Evolutionary conservation across 1,284 basidiomycete genomes (phyloP), one percentile per base, ranked within the genome.

Genomic region (Apiotrichum brassicae): DNA sequence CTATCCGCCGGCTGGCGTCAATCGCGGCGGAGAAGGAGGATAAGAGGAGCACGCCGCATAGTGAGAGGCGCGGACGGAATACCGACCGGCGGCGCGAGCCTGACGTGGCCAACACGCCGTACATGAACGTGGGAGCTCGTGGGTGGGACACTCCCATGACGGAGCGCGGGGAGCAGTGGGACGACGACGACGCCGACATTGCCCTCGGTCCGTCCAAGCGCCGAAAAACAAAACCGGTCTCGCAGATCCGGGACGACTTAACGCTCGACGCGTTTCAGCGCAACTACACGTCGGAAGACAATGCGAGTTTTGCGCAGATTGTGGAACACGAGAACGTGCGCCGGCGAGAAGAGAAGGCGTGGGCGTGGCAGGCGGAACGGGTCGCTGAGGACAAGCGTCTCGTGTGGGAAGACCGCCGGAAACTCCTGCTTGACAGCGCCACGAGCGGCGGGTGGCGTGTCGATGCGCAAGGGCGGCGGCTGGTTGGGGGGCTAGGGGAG

Each of bases 241-340:
- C 43, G 3, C 40, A 50, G 6, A 38, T 75, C 58, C 47, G 75
- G 66, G 61, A 55, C 62, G 72, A 60, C 58, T 57, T 92, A 59
- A 82, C 78, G 38, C 77, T 95, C 18, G 89, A 95, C 68, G 75
- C 77, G 14, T 97, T 95, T 67, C 92, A 95, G 67, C 82, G 88
- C 4, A 80, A 80, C 39, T 94, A 89, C 68, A 97, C 93, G 1
- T 93, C 89, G 0, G 90, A 95, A 68, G 92, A 97, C 70, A 97
- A 97, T 69, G 84, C 91, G 4, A 92, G 87, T 51, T 97, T 97
- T 68, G 87, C 87, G 12, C 79, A 87, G 55, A 91, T 95, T 53
- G 73, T 97, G 47, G 82, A 91, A 48, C 83, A 85, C 52, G 91
- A 95, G 76, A 97, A 97, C 67, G 73, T 76, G 66, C 77, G 78